Evolutionary conservation across 371 early-diverging fungal genomes (phyloP), one percentile per base, ranked within the genome.

Genomic region (Mortierella sp.): DNA sequence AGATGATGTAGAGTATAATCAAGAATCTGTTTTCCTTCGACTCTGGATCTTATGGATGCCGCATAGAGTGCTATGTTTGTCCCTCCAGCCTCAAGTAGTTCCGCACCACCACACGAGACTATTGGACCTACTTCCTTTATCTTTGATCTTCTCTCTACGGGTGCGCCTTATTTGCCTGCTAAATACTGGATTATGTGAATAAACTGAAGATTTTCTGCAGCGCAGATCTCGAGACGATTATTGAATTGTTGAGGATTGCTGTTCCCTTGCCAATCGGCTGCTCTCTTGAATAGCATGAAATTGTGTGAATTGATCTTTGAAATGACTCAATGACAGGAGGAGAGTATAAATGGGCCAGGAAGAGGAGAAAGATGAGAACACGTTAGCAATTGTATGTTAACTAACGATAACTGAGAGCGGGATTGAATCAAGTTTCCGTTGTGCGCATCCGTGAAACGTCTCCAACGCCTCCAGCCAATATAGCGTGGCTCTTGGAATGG

Each of bases 1-100:
- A 84, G 8, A 88, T 54, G n/a, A 92, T 73, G 49, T 78, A 89
- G 9, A 88, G 37, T 0, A 80, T 82, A 21, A 88, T 76, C 19
- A 57, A 15, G 11, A 17, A 47, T n/a, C 51, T 44, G n/a, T 56
- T 65, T 11, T n/a, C n/a, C n/a, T n/a, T 67, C 62, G 15, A 63
- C 63, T 46, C 61, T 68, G 27, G 79, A 70, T 11, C 64, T 52
- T 64, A 66, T 50, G 1, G 75, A 60, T 3, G 85, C 83, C 6
- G 54, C 62, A 24, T 59, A 60, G 26, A 86, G 60, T 6, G 85
- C 84, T 4, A 60, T 71, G 53, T 85, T 84, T 55, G n/a, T n/a
- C 85, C 86, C 12, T 76, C 42, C 8, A 83, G 39, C 24, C 87
- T 70, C 28, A 85, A 69, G 58, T 83, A 86, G 21, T 70, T 78